Percentiles rank a stretch among this genome's conserved stretches.
Evolutionary conservation across 192 early-diverging fungal genomes (phyloP).

Genomic region (Mortierella claussenii): DNA sequence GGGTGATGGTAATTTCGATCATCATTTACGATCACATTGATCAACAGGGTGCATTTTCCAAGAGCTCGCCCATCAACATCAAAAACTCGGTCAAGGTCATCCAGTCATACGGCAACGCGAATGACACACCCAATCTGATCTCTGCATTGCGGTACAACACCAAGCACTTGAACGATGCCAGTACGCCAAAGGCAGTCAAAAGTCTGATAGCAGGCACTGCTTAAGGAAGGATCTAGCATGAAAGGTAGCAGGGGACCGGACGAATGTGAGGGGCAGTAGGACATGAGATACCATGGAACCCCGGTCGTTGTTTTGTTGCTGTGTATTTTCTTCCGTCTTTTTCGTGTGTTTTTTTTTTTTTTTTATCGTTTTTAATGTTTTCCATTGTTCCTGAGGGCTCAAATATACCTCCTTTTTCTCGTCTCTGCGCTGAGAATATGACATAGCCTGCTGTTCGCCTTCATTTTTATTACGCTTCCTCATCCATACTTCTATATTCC

Average conservation of each 20-base stretch:
- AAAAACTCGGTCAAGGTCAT: conserved; percentile 72
- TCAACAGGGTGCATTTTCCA: conserved; percentile 78
- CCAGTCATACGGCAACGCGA: conserved; percentile 67
- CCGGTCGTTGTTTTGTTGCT: too few species aligned
- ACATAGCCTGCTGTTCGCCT: too few species aligned
- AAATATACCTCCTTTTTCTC: too few species aligned
- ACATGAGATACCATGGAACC: too few species aligned
- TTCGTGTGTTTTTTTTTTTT: conserved; percentile 11
- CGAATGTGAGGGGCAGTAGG: too few species aligned
- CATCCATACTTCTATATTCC: too few species aligned
- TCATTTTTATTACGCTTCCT: not conserved
- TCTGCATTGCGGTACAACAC: conserved; percentile 82
- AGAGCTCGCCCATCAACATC: conserved; percentile 83
- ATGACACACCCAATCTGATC: conserved; percentile 67
- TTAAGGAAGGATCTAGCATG: not conserved
- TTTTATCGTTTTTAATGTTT: not conserved
- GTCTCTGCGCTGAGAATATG: too few species aligned
- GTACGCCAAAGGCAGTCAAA: conserved; percentile 78
- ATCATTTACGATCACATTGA: conserved; percentile 94
- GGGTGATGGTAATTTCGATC: conserved; percentile 89
- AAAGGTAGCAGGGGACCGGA: not conserved
- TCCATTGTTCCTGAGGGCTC: too few species aligned
- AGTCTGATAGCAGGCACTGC: conserved; percentile 52
- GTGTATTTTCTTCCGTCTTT: too few species aligned
- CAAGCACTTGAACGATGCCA: conserved; percentile 82